Evolutionary conservation across 345 rosid species (phyloP), one percentile per base, ranked within the genome.

Genomic region (Boechera retrofracta): DNA sequence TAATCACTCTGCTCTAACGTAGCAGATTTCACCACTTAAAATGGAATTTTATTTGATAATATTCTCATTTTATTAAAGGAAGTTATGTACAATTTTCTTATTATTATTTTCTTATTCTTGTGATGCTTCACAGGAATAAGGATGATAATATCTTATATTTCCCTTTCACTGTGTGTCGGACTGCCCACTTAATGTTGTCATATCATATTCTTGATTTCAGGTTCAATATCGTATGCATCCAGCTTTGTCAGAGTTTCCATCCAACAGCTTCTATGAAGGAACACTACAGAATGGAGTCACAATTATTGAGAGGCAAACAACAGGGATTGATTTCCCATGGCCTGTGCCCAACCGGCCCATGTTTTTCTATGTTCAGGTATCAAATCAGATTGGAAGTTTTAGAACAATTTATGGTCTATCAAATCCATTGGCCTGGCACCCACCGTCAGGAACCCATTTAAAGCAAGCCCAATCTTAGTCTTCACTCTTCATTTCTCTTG

Each of bases 211-310:
- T 16, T 47, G 63, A 59, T 65, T 63, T 69, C 81, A 96, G 99
- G 99, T 96, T 66, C 99, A 96, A 75, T 96, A 96, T 65, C 96
- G 99, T 47, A 96, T 96, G 99, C 99, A 96, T 73, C 99, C 99
- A 56, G 90, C 87, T 66, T 81, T 96, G 78, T 96, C 99, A 2
- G 99, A 96, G 81, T 96, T 96, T 80, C 99, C 99, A 67, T 96
- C 99, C 39, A 96, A 96, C 80, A 91, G 85, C 82, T 96, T 96
- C 82, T 96, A 96, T 85, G 99, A 93, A 83, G 99, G 99, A 53
- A 96, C 99, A 49, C 86, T 93, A 52, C 99, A 96, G 86, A 96
- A 96, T 88, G 99, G 99, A 38, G 99, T 96, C 73, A 96, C 99
- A 28, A 81, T 96, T 61, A 96, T 86, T 71, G 99, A 96, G 78